A percentile compares a stretch with the other conserved stretches of the same genome.
Evolutionary conservation across 2,329 filamentous ascomycete genomes (phyloP).

Genomic region (Ascochyta clinopodiicola): DNA sequence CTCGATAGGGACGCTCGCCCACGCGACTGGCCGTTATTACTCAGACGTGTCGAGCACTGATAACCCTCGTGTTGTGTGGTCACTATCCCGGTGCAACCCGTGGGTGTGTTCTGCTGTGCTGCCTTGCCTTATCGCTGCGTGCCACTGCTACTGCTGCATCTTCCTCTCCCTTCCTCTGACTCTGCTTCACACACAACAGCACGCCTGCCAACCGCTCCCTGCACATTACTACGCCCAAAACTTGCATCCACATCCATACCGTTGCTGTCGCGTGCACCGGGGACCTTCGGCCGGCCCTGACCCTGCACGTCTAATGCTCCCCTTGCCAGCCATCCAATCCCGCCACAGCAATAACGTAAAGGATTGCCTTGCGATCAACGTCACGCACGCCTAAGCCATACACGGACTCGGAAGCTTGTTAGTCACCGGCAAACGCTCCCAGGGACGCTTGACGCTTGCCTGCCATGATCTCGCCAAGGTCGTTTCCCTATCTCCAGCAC

Average conservation of each 20-base stretch:
- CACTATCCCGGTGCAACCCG: constrained; percentile 12
- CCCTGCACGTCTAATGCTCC: constrained; percentile 41
- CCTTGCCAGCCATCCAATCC: constrained; percentile 41
- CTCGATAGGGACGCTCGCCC: constrained; percentile 23
- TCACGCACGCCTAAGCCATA: constrained; percentile 34
- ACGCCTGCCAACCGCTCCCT: not conserved
- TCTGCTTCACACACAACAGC: not conserved
- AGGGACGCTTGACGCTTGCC: constrained; percentile 20
- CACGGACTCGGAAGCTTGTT: constrained; percentile 24
- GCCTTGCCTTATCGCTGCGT: constrained; percentile 19
- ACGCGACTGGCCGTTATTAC: constrained; percentile 30
- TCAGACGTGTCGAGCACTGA: constrained; percentile 22
- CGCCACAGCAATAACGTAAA: constrained; percentile 47
- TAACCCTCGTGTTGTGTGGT: constrained; percentile 17
- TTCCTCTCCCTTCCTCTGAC: constrained; percentile 2
- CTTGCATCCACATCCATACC: not conserved
- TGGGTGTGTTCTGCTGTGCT: constrained; percentile 7
- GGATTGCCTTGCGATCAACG: constrained; percentile 33
- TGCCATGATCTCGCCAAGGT: constrained; percentile 55
- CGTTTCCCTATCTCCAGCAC: constrained; percentile 51
- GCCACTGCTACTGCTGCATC: constrained; percentile 1
- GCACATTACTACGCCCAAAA: not conserved
- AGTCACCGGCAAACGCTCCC: constrained; percentile 38
- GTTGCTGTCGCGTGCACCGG: constrained; percentile 22
- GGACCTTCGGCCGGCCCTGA: constrained; percentile 30